These are phyloP conservation scores for Heimioporus retisporus DNA, from an alignment of 1,284 basidiomycete genomes.

Conservation along the genomic window DNA sequence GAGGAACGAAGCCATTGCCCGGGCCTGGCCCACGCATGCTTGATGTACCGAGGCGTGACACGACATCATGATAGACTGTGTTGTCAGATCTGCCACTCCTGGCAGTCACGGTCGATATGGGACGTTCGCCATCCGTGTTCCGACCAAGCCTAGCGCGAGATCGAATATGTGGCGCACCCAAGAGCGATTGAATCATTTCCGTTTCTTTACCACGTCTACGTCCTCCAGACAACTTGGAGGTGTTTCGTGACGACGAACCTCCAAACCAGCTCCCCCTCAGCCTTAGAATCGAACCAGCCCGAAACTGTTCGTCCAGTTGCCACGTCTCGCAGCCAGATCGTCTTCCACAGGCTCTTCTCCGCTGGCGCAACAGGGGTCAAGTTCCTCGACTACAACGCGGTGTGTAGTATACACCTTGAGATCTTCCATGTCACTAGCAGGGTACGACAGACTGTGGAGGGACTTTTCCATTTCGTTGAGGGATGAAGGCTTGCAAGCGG, in stretches of 20 bases:
- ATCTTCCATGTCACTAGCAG: slow-evolving; percentile 55
- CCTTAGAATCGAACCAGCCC: slow-evolving; percentile 55
- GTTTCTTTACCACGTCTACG: slow-evolving; percentile 53
- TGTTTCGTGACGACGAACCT: slow-evolving; percentile 43
- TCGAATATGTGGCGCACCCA: slow-evolving; percentile 37
- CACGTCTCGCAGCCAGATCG: slow-evolving; percentile 36
- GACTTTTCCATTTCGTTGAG: slow-evolving; percentile 45
- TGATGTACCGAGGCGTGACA: slow-evolving; percentile 60
- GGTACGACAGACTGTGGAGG: slow-evolving; percentile 45
- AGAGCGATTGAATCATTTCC: slow-evolving; percentile 51
- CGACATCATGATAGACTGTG: slow-evolving; percentile 70
- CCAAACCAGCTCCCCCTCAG: slow-evolving; percentile 66
- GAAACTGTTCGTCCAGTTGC: slow-evolving; percentile 46
- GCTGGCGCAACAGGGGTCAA: slow-evolving; percentile 45
- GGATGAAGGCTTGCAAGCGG: slow-evolving; percentile 41
- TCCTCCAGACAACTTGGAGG: slow-evolving; percentile 47
- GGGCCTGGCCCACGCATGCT: slow-evolving; percentile 29
- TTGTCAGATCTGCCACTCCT: slow-evolving; percentile 62
- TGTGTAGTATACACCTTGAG: slow-evolving; percentile 68
- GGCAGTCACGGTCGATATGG: slow-evolving; percentile 64
- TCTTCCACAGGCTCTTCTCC: slow-evolving; percentile 37
- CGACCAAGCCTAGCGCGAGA: slow-evolving; percentile 43
- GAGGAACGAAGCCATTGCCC: slow-evolving; percentile 19
- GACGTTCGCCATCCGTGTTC: slow-evolving; percentile 55
- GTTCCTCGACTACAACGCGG: slow-evolving; percentile 63